Evolutionary conservation across 306 rosid genomes (phyloP), one percentile per base, ranked within the genome.

Genomic region (Lithocarpus polystachyus): DNA sequence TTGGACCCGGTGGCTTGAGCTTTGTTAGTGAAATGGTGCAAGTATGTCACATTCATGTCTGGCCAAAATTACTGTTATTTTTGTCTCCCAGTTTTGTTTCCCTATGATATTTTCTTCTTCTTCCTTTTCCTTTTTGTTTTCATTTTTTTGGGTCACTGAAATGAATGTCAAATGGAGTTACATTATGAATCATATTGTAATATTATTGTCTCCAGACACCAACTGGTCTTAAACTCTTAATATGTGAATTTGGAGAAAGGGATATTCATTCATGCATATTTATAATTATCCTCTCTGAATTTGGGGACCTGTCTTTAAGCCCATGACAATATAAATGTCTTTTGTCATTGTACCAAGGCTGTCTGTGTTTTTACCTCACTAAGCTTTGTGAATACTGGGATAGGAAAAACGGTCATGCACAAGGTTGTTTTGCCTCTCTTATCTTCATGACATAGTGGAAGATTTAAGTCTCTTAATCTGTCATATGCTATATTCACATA

Each of bases 1-100:
- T 93, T 77, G 98, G 99, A 75, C 99, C 99, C 2, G 99, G 97
- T 54, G 98, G 98, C 75, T 88, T 95, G 83, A 91, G 94, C 81
- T 91, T 90, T 93, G 92, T 95, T 71, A 91, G 97, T 81, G 99
- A 93, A 88, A 93, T 93, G 98, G 99, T 95, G 82, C 99, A 91
- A 84, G 98, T 95, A 91, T 71, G 99, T 86, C 77, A 35, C 80
- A 79, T 75, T 75, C 74, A 68, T 67, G 60, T 71, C 80, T 60
- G 20, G 9, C 8, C 5, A 5, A 48, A 70, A 9, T 40, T 31
- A n/a, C 73, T 55, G 59, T 68, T 40, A 29, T 33, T 75, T 40
- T 40, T 40, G 12, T 40, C 11, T 8, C 12, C 45, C 45, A 40
- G 45, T 8, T 40, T 26, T 75, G 26, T 31, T 13, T 23, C 31